Evolutionary conservation across 2,329 filamentous ascomycete genomes (phyloP), one percentile per base, ranked within the genome.

Genomic region (Paracoccidioides brasiliensis): DNA sequence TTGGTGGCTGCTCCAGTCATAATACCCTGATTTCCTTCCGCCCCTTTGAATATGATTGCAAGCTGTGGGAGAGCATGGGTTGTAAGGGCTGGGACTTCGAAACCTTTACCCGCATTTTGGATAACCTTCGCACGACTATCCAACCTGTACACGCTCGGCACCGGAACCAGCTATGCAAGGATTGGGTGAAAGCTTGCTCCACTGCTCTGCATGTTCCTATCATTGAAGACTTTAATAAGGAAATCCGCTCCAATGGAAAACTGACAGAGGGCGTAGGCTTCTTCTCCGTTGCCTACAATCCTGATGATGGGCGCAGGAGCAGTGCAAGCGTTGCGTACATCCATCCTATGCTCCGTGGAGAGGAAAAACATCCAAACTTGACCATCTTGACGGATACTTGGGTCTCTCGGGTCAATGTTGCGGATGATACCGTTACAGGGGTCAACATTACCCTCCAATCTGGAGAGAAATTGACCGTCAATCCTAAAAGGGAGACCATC

Each of bases 1-100:
- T 95, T 35, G 90, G 90, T 63, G 90, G 90, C 62, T 95, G 90
- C 78, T 94, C 89, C 46, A 91, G 86, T 57, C 90, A 95, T 79
- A 95, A 95, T 74, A 95, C 90, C 22, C 78, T 95, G 64, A 95
- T 95, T 71, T 93, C 87, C 15, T 95, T 95, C 80, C 82, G 89
- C 32, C 88, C 90, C 6, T 94, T 95, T 67, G 83, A 90, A 70
- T 90, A 94, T 70, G 90, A 95, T 72, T 81, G 87, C 74, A 80
- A 88, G 67, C 80, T 87, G 64, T 95, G 90, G 90, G 84, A 90
- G 65, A 80, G 80, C 37, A 77, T 88, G 66, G 90, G 90, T 58
- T 90, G 86, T 74, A 81, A 80, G 67, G 89, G 89, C 64, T 95
- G 90, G 90, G 82, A 80, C 66, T 95, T 94, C 74, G 83, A 88